Base-by-base conservation (phyloP, 192 early-diverging fungal species). In the Backusella mclennaniae region DNA sequence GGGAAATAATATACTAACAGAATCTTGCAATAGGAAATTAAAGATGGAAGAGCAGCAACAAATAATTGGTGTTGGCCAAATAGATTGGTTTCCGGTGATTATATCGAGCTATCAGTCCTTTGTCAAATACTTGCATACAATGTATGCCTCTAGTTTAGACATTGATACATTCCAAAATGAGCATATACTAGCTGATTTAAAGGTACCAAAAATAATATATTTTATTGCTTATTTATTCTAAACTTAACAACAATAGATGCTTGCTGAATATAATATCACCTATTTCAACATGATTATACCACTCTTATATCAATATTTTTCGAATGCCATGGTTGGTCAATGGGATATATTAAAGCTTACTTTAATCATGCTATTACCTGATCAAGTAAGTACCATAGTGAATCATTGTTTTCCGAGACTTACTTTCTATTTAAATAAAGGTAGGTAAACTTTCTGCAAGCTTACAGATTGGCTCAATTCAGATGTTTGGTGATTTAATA, bases 401-500 rank as follows among this genome's bases (percentile, higher is more conserved):
- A 39, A 39, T 33, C 38, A 39, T 8, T 39, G 2, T 39, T 39
- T 12, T 39, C 38, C 2, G 8, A 39, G 38, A 39, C 38, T 39
- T 39, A 39, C 38, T 39, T 39, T 39, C 9, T 39, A 33, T n/a
- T 5, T 5, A 17, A 29, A 19, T 23, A 38, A 74, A 66, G 36
- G 6, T 70, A 41, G 75, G 75, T 2, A 42, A 53, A 35, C 42
- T 73, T 33, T 56, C 39, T 19, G 56, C 35, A 44, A 33, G 31
- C 23, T 71, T 77, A 49, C 76, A 73, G 33, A 33, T 42, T 26
- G 76, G 76, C 2, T 59, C 69, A 3, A 17, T 73, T 35, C 17
- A 46, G 19, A n/a, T 77, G 3, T 77, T 77, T 77, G 76, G 76
- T 49, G 59, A 73, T 6, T 21, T 21, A n/a, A 31, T 49, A 35